Base-by-base conservation (phyloP, 805 yeast genomes). In the Saturnispora quitensis region DNA sequence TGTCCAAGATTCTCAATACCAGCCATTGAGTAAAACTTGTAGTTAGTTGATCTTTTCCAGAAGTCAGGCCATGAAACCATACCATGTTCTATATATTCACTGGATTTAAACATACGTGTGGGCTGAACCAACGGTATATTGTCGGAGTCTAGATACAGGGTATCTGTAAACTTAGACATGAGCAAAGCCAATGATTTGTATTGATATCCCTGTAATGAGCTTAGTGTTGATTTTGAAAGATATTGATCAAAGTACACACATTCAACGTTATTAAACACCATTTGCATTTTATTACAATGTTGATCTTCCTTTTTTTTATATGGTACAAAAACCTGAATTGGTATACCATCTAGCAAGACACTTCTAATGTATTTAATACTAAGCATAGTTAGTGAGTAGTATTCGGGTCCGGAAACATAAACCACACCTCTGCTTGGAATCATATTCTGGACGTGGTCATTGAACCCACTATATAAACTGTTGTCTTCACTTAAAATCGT, bases 31-130 rank as follows among this genome's bases (percentile, higher is more conserved):
- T 80, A 83, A 57, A 74, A 80, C 43, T 68, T 66, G 7, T 87
- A 86, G 3, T 81, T 71, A 0, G 86, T 80, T 3, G 84, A 76
- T 52, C 88, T 71, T 59, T 75, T 72, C 86, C 88, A 82, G 54
- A 78, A 77, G 63, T 81, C 87, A 1, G 88, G 88, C 89, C 88
- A 83, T 4, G 78, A 69, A 27, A 83, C 70, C 60, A 83, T 64
- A 1, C 88, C 87, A 17, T 68, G 63, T 7, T 71, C 63, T n/a
- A 55, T 49, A 61, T 73, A 82, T 6, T 82, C 77, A 43, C 73
- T 71, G n/a, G 58, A 53, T 2, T 55, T 44, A 34, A 68, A 65
- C 42, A 66, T 50, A 0, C 34, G 13, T 22, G 68, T 68, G 5
- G 72, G 69, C 50, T 65, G 63, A 45, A 59, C 59, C 31, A 73